Percentiles rank a stretch among this genome's conserved stretches.
These are phyloP conservation scores for Grosmannia huntii DNA, from an alignment of 2,329 filamentous ascomycete genomes.

Conservation along the genomic window DNA sequence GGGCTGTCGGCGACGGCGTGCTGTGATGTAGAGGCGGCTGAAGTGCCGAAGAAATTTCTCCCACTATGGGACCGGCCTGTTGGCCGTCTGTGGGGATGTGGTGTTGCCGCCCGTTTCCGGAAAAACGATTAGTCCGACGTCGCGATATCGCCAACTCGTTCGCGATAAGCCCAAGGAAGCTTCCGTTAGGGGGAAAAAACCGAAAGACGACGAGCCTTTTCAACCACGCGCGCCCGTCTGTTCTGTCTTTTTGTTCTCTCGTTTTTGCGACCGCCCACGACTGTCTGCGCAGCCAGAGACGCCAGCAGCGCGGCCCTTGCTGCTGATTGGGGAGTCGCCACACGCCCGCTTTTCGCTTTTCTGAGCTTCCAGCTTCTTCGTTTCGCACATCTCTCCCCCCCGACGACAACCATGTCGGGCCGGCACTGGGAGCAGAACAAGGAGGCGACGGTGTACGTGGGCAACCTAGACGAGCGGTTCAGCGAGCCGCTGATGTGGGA, in stretches of 20 bases:
- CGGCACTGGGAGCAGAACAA: conserved; percentile 80
- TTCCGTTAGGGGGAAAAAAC: too few relatives aligned
- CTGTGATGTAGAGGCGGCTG: neutral
- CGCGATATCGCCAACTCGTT: too few relatives aligned
- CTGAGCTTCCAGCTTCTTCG: neutral
- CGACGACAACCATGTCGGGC: conserved; percentile 15
- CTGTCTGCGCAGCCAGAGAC: too few relatives aligned
- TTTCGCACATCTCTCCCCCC: neutral
- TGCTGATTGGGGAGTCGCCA: too few relatives aligned
- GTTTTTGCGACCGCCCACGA: too few relatives aligned
- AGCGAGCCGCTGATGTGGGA: conserved; percentile 88
- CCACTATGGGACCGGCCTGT: too few relatives aligned
- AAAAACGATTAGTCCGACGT: neutral
- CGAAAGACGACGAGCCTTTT: too few relatives aligned
- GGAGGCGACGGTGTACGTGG: conserved; percentile 94
- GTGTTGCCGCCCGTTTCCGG: neutral
- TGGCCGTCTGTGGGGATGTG: too few relatives aligned
- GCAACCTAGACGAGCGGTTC: conserved; percentile 95
- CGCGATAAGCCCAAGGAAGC: neutral
- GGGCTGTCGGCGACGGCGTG: neutral
- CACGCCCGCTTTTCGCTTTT: neutral
- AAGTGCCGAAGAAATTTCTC: conserved; percentile 1
- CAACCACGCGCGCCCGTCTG: too few relatives aligned
- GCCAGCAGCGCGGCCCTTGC: too few relatives aligned
- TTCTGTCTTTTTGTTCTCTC: too few relatives aligned